Conservation (phyloP, 2,329 filamentous ascomycete genomes). For the Penicillium sp. region DNA sequence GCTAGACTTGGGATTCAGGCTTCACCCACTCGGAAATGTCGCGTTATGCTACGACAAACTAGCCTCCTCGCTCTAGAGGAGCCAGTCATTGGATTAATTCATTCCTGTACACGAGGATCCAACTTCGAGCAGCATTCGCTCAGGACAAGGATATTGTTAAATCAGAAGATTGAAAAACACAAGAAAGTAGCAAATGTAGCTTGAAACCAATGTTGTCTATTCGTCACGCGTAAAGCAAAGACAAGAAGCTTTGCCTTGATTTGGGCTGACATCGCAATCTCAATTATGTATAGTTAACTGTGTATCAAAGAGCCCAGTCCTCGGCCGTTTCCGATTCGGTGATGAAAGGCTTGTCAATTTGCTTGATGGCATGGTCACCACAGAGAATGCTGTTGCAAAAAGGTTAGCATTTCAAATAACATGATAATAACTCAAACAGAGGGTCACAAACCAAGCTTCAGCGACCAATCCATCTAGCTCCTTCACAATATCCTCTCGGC, state of each 20-base stretch:
- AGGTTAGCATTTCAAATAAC: conserved; percentile 25
- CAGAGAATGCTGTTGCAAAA: conserved; percentile 72
- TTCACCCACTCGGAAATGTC: too few species aligned
- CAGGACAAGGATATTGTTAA: conserved; percentile 12
- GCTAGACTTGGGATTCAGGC: too few species aligned
- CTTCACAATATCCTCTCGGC: conserved; percentile 77
- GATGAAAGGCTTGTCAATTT: conserved; percentile 92
- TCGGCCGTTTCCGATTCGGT: conserved; percentile 68
- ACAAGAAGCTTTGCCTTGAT: not conserved
- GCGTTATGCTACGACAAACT: too few species aligned
- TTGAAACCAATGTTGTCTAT: not conserved
- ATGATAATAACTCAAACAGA: not conserved
- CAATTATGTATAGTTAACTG: not conserved
- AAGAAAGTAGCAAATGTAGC: not conserved
- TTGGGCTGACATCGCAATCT: not conserved
- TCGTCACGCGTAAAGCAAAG: not conserved
- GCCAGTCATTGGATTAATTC: not conserved
- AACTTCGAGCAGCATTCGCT: conserved; percentile 1
- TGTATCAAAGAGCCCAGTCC: conserved; percentile 73
- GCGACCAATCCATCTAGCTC: conserved; percentile 93
- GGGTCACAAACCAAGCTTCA: conserved; percentile 71
- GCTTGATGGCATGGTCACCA: conserved; percentile 90
- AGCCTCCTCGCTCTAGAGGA: too few species aligned
- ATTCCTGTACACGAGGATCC: conserved; percentile 6
- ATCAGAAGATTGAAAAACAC: not conserved